Base-by-base conservation (phyloP, 352 stramenopile genomes). In the Pelagophyceae sp. region DNA sequence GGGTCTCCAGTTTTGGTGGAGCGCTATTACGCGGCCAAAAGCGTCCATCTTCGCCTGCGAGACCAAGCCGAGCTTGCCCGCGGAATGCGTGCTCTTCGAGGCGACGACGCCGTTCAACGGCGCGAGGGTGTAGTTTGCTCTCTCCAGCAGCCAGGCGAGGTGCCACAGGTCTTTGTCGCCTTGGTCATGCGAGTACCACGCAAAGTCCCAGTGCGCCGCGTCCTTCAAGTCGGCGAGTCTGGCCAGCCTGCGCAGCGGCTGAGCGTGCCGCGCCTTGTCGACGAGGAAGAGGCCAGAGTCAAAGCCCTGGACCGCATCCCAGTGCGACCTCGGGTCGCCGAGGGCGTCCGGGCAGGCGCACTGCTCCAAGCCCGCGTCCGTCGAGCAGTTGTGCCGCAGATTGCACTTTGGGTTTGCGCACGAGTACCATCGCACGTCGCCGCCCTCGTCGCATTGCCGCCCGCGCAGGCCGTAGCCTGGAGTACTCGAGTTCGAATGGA, bases 121-220 rank as follows among this genome's bases (percentile, higher is more conserved):
- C 6, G 11, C 23, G 58, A 67, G 58, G 23, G 58, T 31, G 29
- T 35, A 67, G 58, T n/a, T 6, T 27, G 27, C 29, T 11, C 58
- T 27, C 58, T 67, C 58, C 11, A 67, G 58, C 15, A 67, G 23
- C 58, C 23, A 67, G 58, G 58, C 58, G 58, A 67, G 58, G 58
- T 67, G 58, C 58, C 58, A 67, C 11, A 67, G 58, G 58, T 67
- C 58, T 31, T 67, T 67, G 29, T 67, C 58, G 15, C 58, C 58
- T 11, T 23, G 11, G 45, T 54, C 45, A 27, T 67, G 58, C 58
- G 58, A 67, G 27, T 35, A 33, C 23, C 58, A 27, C 29, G 58
- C 11, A 11, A 11, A 67, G 5, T 27, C 11, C 58, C 11, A 15
- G 58, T 67, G 23, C 23, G 15, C 29, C 11, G 15, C 58, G 58